Conservation (phyloP, 2,329 filamentous ascomycete species). For the Dendryphion nanum region DNA sequence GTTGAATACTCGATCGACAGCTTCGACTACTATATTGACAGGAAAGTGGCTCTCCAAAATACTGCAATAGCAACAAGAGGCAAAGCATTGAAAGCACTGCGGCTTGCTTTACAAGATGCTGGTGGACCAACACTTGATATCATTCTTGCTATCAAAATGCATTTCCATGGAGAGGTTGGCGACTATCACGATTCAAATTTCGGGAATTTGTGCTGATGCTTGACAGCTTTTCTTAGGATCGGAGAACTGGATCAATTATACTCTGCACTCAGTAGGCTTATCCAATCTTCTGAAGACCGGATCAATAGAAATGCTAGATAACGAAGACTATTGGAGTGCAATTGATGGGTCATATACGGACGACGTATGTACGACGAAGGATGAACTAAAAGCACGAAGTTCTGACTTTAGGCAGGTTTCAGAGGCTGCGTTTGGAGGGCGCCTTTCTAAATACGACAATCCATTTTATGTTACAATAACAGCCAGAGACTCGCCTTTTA, state of each 20-base stretch:
- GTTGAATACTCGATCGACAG: constrained; percentile 9
- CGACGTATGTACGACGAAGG: constrained; percentile 24
- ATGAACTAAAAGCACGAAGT: background rate
- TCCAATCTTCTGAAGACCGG: constrained; percentile 26
- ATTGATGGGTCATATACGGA: constrained; percentile 35
- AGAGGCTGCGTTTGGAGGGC: constrained; percentile 26
- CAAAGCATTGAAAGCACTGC: constrained; percentile 6
- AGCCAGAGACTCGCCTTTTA: constrained; percentile 3
- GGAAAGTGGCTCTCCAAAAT: constrained; percentile 1
- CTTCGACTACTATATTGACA: constrained; percentile 1
- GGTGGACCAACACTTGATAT: constrained; percentile 1
- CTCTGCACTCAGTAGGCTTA: constrained; percentile 26
- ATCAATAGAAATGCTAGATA: constrained; percentile 16
- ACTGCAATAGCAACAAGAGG: constrained; percentile 2
- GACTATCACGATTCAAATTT: background rate
- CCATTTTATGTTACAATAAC: constrained; percentile 26
- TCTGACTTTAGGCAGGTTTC: constrained; percentile 24
- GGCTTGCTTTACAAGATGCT: background rate
- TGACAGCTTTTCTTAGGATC: constrained; percentile 5
- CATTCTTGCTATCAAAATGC: constrained; percentile 7
- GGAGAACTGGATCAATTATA: constrained; percentile 11
- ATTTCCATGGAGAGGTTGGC: constrained; percentile 6
- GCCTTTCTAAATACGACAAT: constrained; percentile 28
- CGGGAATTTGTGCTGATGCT: background rate
- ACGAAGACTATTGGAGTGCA: constrained; percentile 28